phyloP scores from a whole-genome alignment of 2,329 filamentous ascomycete species.

The Tympanopsis confertula region DNA sequence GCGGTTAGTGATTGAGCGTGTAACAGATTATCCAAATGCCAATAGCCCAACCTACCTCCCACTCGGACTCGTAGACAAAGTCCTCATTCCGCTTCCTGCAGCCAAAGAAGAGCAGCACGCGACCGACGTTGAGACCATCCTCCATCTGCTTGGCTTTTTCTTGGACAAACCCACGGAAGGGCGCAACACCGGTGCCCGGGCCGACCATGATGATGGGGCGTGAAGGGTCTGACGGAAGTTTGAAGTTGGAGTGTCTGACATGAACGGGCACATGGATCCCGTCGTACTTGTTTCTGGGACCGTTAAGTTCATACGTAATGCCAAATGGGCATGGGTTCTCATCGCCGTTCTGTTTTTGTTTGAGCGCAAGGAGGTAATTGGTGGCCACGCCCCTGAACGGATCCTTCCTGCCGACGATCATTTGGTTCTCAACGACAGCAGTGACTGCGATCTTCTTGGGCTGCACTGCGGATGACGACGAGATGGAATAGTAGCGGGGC shows the following conservation, averaged over 20 bases:
- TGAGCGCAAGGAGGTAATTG: slow-evolving; percentile 88
- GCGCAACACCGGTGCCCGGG: slow-evolving; percentile 89
- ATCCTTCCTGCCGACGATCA: slow-evolving; percentile 65
- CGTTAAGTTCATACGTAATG: slow-evolving; percentile 73
- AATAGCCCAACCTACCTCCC: slow-evolving; percentile 56
- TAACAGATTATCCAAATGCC: slow-evolving; percentile 2
- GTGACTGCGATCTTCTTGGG: slow-evolving; percentile 93
- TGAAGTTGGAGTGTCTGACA: slow-evolving; percentile 97
- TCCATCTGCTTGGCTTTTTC: slow-evolving; percentile 77
- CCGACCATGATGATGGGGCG: slow-evolving; percentile 95
- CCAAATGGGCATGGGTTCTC: slow-evolving; percentile 71
- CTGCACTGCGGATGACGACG: slow-evolving; percentile 86
- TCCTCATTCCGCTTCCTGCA: slow-evolving; percentile 83
- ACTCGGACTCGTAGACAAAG: slow-evolving; percentile 84
- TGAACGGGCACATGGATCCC: slow-evolving; percentile 91
- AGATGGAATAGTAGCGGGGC: slow-evolving; percentile 98
- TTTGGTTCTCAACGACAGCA: slow-evolving; percentile 78
- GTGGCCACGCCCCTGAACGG: slow-evolving; percentile 87
- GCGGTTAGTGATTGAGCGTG: slow-evolving; percentile 12
- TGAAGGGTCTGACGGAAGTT: slow-evolving; percentile 85
- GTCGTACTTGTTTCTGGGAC: slow-evolving; percentile 93
- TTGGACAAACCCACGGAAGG: slow-evolving; percentile 90
- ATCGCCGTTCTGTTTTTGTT: slow-evolving; percentile 92
- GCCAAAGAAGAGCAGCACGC: slow-evolving; percentile 86
- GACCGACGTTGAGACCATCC: slow-evolving; percentile 71